These are phyloP conservation scores for Ligustrum vulgare DNA, from an alignment of 257 asterid genomes.

Conservation along the genomic window DNA sequence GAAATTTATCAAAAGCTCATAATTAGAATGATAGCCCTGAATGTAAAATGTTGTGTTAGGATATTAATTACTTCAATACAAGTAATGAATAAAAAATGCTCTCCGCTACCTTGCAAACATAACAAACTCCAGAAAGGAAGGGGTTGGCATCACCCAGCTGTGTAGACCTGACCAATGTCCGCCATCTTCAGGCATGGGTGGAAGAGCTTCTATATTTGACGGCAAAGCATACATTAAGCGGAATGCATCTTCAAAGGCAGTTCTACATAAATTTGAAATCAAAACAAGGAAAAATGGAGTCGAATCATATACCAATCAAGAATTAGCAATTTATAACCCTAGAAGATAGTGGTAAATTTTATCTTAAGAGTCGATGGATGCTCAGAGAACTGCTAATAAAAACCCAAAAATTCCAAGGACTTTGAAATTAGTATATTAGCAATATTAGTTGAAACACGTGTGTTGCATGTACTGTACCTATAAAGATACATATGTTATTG, in stretches of 20 bases:
- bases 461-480: too few relatives aligned
- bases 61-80: conserved; percentile 4
- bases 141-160: conserved; percentile 99
- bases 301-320: background rate
- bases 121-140: conserved; percentile 85
- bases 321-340: background rate
- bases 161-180: conserved; percentile 91
- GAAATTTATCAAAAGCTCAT: conserved; percentile 26
- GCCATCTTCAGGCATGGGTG: conserved; percentile 97
- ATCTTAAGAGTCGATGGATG: background rate
- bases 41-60: background rate
- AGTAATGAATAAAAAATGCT: conserved; percentile 14
- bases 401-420: background rate
- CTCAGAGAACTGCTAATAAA: background rate
- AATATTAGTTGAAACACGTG: background rate
- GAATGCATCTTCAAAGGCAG: conserved; percentile 76
- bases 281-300: conserved; percentile 8
- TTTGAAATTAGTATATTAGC: background rate
- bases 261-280: conserved; percentile 45
- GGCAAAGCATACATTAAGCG: conserved; percentile 89
- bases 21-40: conserved; percentile 11
- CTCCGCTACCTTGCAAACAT: conserved; percentile 85
- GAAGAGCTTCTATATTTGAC: conserved; percentile 78
- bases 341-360: background rate
- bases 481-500: too few relatives aligned